A percentile compares a stretch with the other conserved stretches of the same genome.
phyloP scores from a whole-genome alignment of 306 rosid species.

The Potentilla sterilis region DNA sequence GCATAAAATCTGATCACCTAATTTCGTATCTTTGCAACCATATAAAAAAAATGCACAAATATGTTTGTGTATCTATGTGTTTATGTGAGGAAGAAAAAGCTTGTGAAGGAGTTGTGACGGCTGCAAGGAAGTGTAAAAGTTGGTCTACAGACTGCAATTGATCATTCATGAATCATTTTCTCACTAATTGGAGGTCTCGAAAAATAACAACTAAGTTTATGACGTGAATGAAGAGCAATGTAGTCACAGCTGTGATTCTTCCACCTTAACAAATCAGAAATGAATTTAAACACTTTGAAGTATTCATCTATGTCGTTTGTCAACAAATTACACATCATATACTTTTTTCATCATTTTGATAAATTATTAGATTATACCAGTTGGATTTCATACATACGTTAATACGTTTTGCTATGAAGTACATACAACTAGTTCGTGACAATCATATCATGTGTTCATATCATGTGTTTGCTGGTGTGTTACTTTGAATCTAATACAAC shows the following conservation, averaged over 20 bases:
- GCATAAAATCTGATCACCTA: slow-evolving; percentile 18
- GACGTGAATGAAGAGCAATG: slow-evolving; percentile 2
- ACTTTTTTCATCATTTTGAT: too few relatives aligned
- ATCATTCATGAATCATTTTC: not conserved
- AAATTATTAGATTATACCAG: too few relatives aligned
- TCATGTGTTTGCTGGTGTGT: not conserved
- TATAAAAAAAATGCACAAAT: not conserved
- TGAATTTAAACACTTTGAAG: not conserved
- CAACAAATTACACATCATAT: not conserved
- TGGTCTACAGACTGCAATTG: not conserved
- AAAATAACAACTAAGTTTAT: not conserved
- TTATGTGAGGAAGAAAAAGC: not conserved
- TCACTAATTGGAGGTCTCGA: not conserved
- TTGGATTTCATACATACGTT: not conserved
- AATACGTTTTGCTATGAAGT: not conserved
- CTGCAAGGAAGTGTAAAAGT: slow-evolving; percentile 3
- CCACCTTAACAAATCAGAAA: not conserved
- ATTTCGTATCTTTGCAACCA: slow-evolving; percentile 24
- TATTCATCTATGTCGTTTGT: not conserved
- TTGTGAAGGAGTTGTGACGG: slow-evolving; percentile 11
- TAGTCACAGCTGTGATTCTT: slow-evolving; percentile 9
- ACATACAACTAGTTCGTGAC: not conserved
- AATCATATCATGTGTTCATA: too few relatives aligned
- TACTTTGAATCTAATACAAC: not conserved
- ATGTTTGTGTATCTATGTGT: not conserved